Percentiles rank a stretch among this genome's conserved stretches.
Evolutionary conservation across 2,329 filamentous ascomycete genomes (phyloP).

Genomic region (Microascus cirrosus): DNA sequence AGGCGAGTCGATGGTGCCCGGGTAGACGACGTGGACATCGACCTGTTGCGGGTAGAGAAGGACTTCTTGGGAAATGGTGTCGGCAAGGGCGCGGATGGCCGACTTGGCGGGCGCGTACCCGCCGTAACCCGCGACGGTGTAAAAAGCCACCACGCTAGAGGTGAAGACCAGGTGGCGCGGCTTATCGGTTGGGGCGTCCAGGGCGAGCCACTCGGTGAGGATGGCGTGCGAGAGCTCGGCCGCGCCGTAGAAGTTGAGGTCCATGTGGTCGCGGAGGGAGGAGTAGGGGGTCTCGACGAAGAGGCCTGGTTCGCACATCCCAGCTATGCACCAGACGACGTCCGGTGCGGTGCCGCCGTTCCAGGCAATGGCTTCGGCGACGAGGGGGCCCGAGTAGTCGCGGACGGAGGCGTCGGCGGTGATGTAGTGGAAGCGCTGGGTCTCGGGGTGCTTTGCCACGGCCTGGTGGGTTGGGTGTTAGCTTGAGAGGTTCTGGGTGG

Average conservation of each 20-base stretch:
- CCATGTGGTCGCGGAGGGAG: conserved; percentile 68
- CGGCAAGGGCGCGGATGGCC: conserved; percentile 72
- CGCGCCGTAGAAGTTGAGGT: conserved; percentile 81
- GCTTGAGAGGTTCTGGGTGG: conserved; percentile 1
- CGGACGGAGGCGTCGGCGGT: conserved; percentile 67
- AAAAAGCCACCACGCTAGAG: conserved; percentile 63
- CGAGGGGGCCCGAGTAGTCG: conserved; percentile 56
- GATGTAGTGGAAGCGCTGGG: conserved; percentile 75
- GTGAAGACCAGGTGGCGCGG: conserved; percentile 82
- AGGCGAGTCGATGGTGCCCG: conserved; percentile 70
- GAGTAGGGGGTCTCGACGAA: conserved; percentile 64
- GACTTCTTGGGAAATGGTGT: conserved; percentile 74
- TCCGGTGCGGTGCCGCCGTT: conserved; percentile 66
- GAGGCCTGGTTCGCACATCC: conserved; percentile 60
- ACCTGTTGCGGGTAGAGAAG: conserved; percentile 78
- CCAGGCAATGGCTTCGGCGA: conserved; percentile 66
- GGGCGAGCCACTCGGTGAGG: conserved; percentile 61
- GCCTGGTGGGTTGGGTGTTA: conserved; percentile 27
- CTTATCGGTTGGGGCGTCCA: conserved; percentile 28
- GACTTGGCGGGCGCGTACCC: conserved; percentile 79
- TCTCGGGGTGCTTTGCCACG: conserved; percentile 50
- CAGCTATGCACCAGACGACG: conserved; percentile 85
- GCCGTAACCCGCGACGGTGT: conserved; percentile 69
- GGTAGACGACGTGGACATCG: conserved; percentile 70
- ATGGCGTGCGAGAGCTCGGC: conserved; percentile 78